A percentile compares a stretch with the other conserved stretches of the same genome.
phyloP scores from a whole-genome alignment of 225 moss, liverwort and hornwort species.

The Bryoerythrophyllum caledonicum region DNA sequence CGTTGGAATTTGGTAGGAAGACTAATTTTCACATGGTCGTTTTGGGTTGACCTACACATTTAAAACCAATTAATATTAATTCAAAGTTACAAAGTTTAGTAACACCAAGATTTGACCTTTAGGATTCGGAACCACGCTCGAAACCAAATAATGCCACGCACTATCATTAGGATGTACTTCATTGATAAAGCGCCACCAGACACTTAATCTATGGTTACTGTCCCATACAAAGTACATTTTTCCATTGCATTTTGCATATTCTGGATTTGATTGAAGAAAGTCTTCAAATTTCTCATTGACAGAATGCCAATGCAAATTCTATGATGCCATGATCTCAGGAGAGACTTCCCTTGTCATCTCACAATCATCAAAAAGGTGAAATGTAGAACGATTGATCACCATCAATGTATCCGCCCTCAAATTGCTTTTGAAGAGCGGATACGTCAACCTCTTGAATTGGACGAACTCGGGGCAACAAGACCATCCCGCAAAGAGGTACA shows the following conservation, averaged over 20 bases:
- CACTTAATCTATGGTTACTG: neutral
- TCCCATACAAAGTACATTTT: too few relatives aligned
- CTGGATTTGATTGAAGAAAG: neutral
- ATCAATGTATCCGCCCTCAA: neutral
- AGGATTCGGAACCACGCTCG: neutral
- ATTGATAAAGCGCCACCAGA: neutral
- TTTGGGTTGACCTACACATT: neutral
- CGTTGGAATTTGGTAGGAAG: neutral
- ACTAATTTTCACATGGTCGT: neutral
- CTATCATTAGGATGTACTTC: neutral
- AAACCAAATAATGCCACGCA: neutral
- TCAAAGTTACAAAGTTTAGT: neutral
- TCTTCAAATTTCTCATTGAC: neutral
- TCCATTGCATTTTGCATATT: neutral
- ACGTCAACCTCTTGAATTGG: neutral
- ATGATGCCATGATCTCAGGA: neutral
- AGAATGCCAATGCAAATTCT: neutral
- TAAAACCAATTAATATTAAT: neutral
- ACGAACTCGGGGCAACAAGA: too few relatives aligned
- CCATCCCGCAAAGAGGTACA: too few relatives aligned
- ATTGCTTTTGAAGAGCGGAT: neutral
- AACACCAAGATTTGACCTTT: neutral
- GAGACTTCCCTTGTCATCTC: neutral
- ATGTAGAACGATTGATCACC: neutral
- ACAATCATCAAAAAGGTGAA: neutral